A percentile compares a stretch with the other conserved stretches of the same genome.
Conservation (phyloP, 257 asterid genomes). For the Ophiorrhiza pumila region DNA sequence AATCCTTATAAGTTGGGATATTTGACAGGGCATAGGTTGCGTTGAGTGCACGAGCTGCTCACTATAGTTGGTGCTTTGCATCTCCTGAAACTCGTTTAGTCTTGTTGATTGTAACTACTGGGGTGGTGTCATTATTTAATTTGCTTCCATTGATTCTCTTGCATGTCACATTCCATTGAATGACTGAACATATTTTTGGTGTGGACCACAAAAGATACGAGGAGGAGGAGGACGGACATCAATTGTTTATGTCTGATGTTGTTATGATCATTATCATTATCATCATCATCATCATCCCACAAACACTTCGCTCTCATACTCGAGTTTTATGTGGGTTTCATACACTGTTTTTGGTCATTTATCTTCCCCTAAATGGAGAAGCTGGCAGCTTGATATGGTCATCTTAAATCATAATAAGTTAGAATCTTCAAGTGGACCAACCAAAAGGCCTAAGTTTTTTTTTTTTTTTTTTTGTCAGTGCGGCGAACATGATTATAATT, state of each 20-base stretch:
- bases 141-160: not conserved
- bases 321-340: conserved; percentile 5
- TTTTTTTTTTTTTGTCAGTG: conserved; percentile 22
- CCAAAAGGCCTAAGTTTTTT: too few species aligned
- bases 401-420: not conserved
- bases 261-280: too few species aligned
- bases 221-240: too few species aligned
- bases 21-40: not conserved
- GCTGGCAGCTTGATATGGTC: not conserved
- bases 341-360: conserved; percentile 7
- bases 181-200: conserved; percentile 6
- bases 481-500: conserved; percentile 12
- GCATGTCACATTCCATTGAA: conserved; percentile 13
- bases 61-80: not conserved
- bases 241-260: not conserved
- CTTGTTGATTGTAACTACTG: not conserved
- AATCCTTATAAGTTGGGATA: not conserved
- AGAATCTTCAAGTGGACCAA: conserved; percentile 19
- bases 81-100: not conserved
- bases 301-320: not conserved
- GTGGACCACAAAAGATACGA: conserved; percentile 20
- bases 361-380: conserved; percentile 3
- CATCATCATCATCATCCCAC: too few species aligned
- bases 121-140: too few species aligned
- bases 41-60: conserved; percentile 9